These are phyloP conservation scores for Fragilariopsis cylindrus DNA, from an alignment of 108 stramenopile species.

Conservation along the genomic window DNA sequence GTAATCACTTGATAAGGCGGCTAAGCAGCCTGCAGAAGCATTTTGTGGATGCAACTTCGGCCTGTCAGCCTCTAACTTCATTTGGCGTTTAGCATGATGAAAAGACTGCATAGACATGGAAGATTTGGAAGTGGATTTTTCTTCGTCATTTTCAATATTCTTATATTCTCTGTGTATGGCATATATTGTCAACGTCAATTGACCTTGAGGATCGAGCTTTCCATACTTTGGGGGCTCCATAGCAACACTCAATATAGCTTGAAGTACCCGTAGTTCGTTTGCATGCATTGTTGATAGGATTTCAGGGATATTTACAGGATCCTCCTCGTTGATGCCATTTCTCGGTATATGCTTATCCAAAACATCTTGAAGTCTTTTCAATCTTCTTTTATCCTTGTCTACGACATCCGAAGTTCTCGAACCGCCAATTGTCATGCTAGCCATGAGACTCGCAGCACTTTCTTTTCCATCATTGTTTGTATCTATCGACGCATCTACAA, in stretches of 20 bases:
- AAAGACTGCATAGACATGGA: constrained; percentile 1
- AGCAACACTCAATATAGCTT: constrained; percentile 61
- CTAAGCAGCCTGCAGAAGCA: constrained; percentile 67
- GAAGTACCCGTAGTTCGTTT: constrained; percentile 58
- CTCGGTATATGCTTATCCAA: not conserved
- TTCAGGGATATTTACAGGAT: constrained; percentile 25
- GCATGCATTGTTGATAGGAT: constrained; percentile 32
- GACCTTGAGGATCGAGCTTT: constrained; percentile 50
- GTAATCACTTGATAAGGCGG: constrained; percentile 69
- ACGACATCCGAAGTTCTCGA: not conserved
- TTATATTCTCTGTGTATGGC: constrained; percentile 43
- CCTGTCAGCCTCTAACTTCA: constrained; percentile 26
- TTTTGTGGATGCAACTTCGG: constrained; percentile 34
- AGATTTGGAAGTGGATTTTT: not conserved
- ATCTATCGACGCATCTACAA: constrained; percentile 15
- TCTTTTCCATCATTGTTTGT: constrained; percentile 19
- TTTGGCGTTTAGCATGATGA: constrained; percentile 12
- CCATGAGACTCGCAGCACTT: constrained; percentile 40
- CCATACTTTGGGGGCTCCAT: constrained; percentile 57
- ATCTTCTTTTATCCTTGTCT: constrained; percentile 1
- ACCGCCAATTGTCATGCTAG: constrained; percentile 9
- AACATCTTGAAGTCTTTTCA: not conserved
- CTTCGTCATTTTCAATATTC: constrained; percentile 10
- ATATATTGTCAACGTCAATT: constrained; percentile 44
- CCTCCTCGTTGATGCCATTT: constrained; percentile 14